A percentile compares a stretch with the other conserved stretches of the same genome.
phyloP scores from a whole-genome alignment of 495 filamentous ascomycete species.

The Penicillium pulvis region DNA sequence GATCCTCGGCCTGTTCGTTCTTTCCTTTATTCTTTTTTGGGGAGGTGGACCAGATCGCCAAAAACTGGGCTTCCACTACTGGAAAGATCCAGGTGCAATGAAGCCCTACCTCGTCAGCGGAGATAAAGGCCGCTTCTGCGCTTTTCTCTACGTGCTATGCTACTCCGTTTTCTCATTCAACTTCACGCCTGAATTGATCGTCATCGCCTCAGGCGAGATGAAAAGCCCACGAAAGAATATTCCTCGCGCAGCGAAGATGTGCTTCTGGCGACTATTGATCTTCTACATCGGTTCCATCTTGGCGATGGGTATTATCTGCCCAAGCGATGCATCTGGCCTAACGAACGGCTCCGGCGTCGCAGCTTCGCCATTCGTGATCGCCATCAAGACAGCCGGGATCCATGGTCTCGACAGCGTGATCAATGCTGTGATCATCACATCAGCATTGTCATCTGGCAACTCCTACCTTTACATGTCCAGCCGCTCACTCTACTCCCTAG shows the following conservation, averaged over 20 bases:
- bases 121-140: constrained; percentile 25
- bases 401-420: constrained; percentile 63
- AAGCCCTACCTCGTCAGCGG: constrained; percentile 28
- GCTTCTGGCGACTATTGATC: background rate
- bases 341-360: constrained; percentile 42
- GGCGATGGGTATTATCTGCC: constrained; percentile 36
- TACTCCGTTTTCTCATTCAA: constrained; percentile 57
- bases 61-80: constrained; percentile 67
- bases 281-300: constrained; percentile 3
- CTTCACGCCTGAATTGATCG: constrained; percentile 49
- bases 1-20: constrained; percentile 35
- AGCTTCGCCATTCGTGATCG: constrained; percentile 57
- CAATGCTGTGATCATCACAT: constrained; percentile 68
- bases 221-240: constrained; percentile 50
- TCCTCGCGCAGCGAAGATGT: background rate
- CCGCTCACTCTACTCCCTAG: constrained; percentile 54
- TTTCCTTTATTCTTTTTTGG: constrained; percentile 66
- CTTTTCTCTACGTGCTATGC: constrained; percentile 12
- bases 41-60: constrained; percentile 51
- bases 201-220: constrained; percentile 59
- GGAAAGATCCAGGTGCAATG: constrained; percentile 66
- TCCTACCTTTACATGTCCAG: constrained; percentile 73
- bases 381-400: constrained; percentile 59
- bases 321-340: constrained; percentile 49
- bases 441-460: constrained; percentile 67